These are phyloP conservation scores for Dunaliella sp. DNA, from an alignment of 139 green algal species.

Conservation along the genomic window DNA sequence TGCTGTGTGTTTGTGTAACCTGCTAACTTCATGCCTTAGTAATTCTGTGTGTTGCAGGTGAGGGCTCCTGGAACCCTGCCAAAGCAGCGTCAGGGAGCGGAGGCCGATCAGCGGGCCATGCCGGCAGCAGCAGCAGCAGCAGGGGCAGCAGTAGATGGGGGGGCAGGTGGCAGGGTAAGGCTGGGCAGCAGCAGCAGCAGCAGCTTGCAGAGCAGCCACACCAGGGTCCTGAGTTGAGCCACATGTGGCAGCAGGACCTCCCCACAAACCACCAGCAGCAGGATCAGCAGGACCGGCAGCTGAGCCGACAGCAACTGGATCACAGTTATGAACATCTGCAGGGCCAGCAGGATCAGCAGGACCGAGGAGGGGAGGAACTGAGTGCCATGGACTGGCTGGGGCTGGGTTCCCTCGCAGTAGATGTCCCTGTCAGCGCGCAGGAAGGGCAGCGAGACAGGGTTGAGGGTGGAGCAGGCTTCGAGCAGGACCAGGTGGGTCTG, in stretches of 20 bases:
- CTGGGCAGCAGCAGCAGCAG: background rate
- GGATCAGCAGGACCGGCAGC: background rate
- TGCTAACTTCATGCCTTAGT: background rate
- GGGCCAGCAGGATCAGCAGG: background rate
- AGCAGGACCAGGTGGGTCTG: background rate
- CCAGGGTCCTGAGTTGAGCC: background rate
- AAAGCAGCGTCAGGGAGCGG: background rate
- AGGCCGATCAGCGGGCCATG: conserved; percentile 1
- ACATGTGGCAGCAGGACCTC: background rate
- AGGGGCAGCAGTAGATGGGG: background rate
- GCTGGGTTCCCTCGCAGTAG: background rate
- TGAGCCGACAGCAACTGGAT: background rate
- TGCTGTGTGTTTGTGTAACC: background rate
- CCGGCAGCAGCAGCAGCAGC: conserved; percentile 1
- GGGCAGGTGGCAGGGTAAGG: background rate
- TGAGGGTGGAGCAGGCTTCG: background rate
- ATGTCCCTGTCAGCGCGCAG: background rate
- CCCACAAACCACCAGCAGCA: background rate
- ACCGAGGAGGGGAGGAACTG: background rate
- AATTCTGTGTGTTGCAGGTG: background rate
- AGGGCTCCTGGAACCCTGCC: background rate
- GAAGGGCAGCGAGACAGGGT: too few relatives aligned
- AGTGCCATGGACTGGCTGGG: background rate
- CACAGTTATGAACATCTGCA: background rate
- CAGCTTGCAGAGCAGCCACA: background rate